phyloP scores from a whole-genome alignment of 805 yeast species.

The Zygoascus bituminiphila region DNA sequence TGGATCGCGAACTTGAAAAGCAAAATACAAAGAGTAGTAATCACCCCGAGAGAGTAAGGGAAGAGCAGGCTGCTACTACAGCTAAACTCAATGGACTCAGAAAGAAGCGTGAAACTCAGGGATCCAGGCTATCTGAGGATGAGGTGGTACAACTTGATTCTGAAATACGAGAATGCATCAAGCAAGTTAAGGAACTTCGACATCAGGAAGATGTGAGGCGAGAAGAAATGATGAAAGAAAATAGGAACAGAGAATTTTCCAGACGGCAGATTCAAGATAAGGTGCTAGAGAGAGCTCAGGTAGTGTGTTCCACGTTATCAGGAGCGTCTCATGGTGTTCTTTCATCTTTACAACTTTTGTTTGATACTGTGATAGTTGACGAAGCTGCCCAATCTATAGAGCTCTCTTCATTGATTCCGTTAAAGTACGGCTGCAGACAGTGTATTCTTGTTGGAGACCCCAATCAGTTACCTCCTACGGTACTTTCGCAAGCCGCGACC shows the following conservation, averaged over 20 bases:
- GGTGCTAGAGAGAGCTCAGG: slow-evolving; percentile 64
- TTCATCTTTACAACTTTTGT: slow-evolving; percentile 61
- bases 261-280: slow-evolving; percentile 67
- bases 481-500: slow-evolving; percentile 81
- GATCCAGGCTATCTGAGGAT: slow-evolving; percentile 20
- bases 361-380: slow-evolving; percentile 88
- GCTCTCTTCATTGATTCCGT: slow-evolving; percentile 80
- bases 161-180: slow-evolving; percentile 49
- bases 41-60: neutral
- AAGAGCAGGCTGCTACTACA: neutral
- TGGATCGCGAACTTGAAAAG: slow-evolving; percentile 45
- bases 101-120: neutral
- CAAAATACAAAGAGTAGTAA: slow-evolving; percentile 3
- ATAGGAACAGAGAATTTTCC: slow-evolving; percentile 69
- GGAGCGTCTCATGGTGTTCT: slow-evolving; percentile 90
- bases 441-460: slow-evolving; percentile 99
- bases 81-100: neutral
- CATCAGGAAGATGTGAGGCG: slow-evolving; percentile 69
- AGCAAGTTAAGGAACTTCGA: slow-evolving; percentile 59
- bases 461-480: slow-evolving; percentile 95
- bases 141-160: slow-evolving; percentile 29
- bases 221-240: slow-evolving; percentile 59
- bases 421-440: slow-evolving; percentile 79
- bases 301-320: slow-evolving; percentile 85
- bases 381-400: slow-evolving; percentile 98